These are phyloP conservation scores for Neoscytalidium dimidiatum DNA, from an alignment of 2,329 filamentous ascomycete species.

Conservation along the genomic window DNA sequence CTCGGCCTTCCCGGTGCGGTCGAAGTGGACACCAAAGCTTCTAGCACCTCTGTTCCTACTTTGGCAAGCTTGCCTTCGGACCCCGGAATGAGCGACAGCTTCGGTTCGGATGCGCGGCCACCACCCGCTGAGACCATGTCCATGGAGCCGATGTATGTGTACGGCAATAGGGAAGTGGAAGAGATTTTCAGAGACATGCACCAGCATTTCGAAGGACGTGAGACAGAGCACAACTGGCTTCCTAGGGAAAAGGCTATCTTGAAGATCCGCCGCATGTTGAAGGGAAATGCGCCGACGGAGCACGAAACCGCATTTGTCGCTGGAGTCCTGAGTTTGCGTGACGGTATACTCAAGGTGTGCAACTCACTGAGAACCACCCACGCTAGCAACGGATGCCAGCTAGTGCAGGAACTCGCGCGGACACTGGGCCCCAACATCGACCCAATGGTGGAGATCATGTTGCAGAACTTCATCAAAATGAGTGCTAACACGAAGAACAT, in stretches of 20 bases:
- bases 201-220: conserved; percentile 79
- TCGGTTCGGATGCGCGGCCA: conserved; percentile 53
- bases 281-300: conserved; percentile 79
- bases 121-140: conserved; percentile 66
- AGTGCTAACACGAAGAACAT: conserved; percentile 93
- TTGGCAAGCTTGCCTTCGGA: conserved; percentile 39
- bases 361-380: conserved; percentile 86
- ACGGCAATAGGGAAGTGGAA: conserved; percentile 84
- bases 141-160: conserved; percentile 80
- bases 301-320: conserved; percentile 71
- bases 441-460: conserved; percentile 82
- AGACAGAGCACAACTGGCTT: conserved; percentile 89
- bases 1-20: conserved; percentile 56
- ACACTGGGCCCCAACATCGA: conserved; percentile 78
- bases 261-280: conserved; percentile 75
- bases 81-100: conserved; percentile 45
- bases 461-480: conserved; percentile 88
- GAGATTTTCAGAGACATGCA: conserved; percentile 83
- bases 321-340: conserved; percentile 72
- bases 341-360: conserved; percentile 84
- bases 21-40: conserved; percentile 39
- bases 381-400: conserved; percentile 79
- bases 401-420: conserved; percentile 82
- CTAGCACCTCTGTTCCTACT: conserved; percentile 41
- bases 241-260: conserved; percentile 78